Base-by-base conservation (phyloP, 768 basidiomycete species). In the Mycena epipterygia region DNA sequence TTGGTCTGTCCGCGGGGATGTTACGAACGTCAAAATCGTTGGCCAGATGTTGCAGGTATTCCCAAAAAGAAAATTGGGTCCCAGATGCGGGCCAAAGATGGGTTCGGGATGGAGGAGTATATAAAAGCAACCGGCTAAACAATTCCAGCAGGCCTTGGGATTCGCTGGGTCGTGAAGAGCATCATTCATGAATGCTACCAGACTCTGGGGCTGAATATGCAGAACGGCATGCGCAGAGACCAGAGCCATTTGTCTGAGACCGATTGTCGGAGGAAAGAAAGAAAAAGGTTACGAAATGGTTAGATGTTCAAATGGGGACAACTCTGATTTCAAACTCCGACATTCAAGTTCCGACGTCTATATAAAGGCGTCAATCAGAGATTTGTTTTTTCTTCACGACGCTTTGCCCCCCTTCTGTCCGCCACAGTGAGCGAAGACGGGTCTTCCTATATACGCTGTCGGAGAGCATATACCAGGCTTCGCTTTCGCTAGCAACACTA, bases 401-500 rank as follows among this genome's bases (percentile, higher is more conserved):
- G 71, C 56, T 78, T 79, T 79, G 76, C 76, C 77, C 78, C 78
- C 78, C 77, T 74, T 78, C 77, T 75, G 70, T 41, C 41, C 72
- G 79, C 80, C 80, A 57, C 78, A 73, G 53, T 77, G 79, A 66
- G 64, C 64, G 56, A 29, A 49, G 64, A 66, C 52, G 56, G 64
- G 53, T 79, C 76, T 79, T 78, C 79, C 77, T 73, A 42, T 79
- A 44, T 76, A 69, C 60, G 62, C 64, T 78, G 86, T 89, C 88
- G 84, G 64, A 90, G 85, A 90, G 72, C 48, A 75, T 77, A 77
- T 61, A 33, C 56, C 64, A 76, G 75, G 89, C 89, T 89, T 89
- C 90, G 80, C 89, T 85, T 91, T 91, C 89, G 89, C 90, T 91
- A 90, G 90, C 90, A 89, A 87, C 89, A 83, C 88, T 90, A 91